phyloP scores from a whole-genome alignment of 345 rosid species.

The Boechera stricta region DNA sequence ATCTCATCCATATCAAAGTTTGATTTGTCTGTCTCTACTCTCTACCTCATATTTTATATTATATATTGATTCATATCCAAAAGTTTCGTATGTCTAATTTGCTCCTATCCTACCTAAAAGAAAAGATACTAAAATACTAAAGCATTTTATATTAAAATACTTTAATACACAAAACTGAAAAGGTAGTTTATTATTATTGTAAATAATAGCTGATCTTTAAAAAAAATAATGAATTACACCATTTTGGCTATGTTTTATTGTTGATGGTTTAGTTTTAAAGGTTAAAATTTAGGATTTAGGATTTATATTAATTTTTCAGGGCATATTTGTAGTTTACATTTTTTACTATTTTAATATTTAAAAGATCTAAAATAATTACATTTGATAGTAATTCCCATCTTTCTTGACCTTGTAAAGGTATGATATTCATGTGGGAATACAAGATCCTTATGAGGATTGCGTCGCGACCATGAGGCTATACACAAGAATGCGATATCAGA shows the following conservation, averaged over 20 bases:
- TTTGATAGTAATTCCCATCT: neutral
- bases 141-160: no score
- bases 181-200: neutral
- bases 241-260: neutral
- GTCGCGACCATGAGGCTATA: slow-evolving; percentile 85
- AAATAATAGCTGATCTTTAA: neutral
- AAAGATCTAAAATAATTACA: neutral
- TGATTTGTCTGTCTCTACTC: slow-evolving; percentile 16
- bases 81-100: slow-evolving; percentile 25
- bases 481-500: slow-evolving; percentile 75
- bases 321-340: neutral
- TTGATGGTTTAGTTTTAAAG: neutral
- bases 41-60: slow-evolving; percentile 22
- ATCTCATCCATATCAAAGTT: slow-evolving; percentile 5
- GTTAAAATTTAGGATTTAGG: neutral
- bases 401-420: slow-evolving; percentile 50
- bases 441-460: slow-evolving; percentile 82
- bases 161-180: neutral
- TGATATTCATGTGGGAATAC: slow-evolving; percentile 73
- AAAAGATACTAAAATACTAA: no score
- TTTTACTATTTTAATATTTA: neutral
- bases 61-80: neutral
- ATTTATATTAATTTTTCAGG: neutral
- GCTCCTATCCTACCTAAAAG: slow-evolving; percentile 1
- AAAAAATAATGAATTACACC: neutral